A percentile compares a stretch with the other conserved stretches of the same genome.
These are phyloP conservation scores for Penicillium nordicum DNA, from an alignment of 2,329 filamentous ascomycete species.

Conservation along the genomic window DNA sequence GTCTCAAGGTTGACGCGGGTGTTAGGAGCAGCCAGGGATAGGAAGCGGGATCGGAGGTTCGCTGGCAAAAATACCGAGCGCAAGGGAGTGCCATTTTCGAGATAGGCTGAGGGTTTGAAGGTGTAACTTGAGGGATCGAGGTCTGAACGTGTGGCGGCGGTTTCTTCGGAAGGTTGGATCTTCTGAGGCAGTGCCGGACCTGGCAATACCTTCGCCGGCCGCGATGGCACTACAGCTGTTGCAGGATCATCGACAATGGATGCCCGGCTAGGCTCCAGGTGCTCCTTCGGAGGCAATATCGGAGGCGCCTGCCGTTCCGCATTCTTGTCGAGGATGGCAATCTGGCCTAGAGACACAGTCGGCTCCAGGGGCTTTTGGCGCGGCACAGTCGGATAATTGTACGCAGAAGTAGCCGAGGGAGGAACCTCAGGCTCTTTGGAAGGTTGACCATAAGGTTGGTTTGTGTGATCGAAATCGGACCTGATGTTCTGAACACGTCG, in stretches of 20 bases:
- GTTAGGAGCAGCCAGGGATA: conserved; percentile 70
- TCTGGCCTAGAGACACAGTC: conserved; percentile 19
- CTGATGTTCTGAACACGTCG: conserved; percentile 52
- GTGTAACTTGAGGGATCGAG: conserved; percentile 59
- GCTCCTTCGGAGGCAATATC: conserved; percentile 41
- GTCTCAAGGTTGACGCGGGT: conserved; percentile 83
- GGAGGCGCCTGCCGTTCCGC: conserved; percentile 29
- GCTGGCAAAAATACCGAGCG: conserved; percentile 83
- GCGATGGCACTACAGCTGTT: conserved; percentile 14
- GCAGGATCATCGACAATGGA: conserved; percentile 14
- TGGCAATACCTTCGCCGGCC: conserved; percentile 27
- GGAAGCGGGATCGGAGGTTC: conserved; percentile 69
- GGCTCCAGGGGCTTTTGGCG: conserved; percentile 31
- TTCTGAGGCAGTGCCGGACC: conserved; percentile 28
- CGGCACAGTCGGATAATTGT: conserved; percentile 46
- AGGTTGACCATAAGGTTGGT: conserved; percentile 8
- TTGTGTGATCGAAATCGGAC: conserved; percentile 35
- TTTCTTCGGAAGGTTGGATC: conserved; percentile 13
- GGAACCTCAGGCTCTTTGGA: conserved; percentile 10
- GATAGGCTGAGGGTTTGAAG: conserved; percentile 79
- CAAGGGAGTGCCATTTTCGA: conserved; percentile 83
- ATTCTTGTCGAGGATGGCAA: conserved; percentile 15
- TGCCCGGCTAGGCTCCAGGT: conserved; percentile 12
- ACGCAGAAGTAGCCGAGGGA: conserved; percentile 27
- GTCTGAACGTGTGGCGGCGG: conserved; percentile 20